Conservation (phyloP, 1,139 yeast species). For the Martiniozyma asiatica region DNA sequence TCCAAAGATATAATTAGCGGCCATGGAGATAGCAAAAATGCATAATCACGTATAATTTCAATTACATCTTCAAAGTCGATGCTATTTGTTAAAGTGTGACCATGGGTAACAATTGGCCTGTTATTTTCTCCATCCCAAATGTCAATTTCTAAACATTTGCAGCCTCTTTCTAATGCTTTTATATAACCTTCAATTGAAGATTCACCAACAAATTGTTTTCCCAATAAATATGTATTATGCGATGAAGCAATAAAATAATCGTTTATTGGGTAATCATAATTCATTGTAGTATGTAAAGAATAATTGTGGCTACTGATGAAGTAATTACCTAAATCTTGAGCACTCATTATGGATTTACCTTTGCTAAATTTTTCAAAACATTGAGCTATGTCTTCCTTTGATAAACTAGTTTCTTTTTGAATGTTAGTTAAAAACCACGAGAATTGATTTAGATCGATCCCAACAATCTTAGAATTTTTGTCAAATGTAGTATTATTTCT, state of each 20-base stretch:
- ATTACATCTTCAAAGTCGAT: slow-evolving; percentile 62
- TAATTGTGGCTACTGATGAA: slow-evolving; percentile 36
- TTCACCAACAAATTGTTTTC: slow-evolving; percentile 85
- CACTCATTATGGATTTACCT: slow-evolving; percentile 5
- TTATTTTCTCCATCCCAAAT: slow-evolving; percentile 75
- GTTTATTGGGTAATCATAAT: slow-evolving; percentile 54
- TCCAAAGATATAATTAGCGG: slow-evolving; percentile 88
- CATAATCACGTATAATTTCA: slow-evolving; percentile 64
- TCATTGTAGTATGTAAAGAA: slow-evolving; percentile 20
- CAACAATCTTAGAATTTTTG: slow-evolving; percentile 32
- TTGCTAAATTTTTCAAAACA: slow-evolving; percentile 34
- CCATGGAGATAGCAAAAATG: slow-evolving; percentile 70
- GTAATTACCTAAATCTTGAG: slow-evolving; percentile 33
- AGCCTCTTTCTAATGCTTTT: slow-evolving; percentile 81
- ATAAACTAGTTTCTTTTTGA: slow-evolving; percentile 43
- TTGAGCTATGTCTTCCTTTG: slow-evolving; percentile 20
- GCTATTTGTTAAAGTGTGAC: slow-evolving; percentile 66
- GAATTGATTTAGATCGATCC: slow-evolving; percentile 32
- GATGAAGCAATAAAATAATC: slow-evolving; percentile 88
- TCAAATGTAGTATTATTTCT: slow-evolving; percentile 36
- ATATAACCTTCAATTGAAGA: slow-evolving; percentile 88
- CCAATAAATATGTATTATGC: slow-evolving; percentile 84
- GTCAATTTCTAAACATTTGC: slow-evolving; percentile 87
- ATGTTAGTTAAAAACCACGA: slow-evolving; percentile 31
- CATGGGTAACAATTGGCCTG: slow-evolving; percentile 90